phyloP scores from a whole-genome alignment of 2,329 filamentous ascomycete genomes.

The Xylariaceae sp. region DNA sequence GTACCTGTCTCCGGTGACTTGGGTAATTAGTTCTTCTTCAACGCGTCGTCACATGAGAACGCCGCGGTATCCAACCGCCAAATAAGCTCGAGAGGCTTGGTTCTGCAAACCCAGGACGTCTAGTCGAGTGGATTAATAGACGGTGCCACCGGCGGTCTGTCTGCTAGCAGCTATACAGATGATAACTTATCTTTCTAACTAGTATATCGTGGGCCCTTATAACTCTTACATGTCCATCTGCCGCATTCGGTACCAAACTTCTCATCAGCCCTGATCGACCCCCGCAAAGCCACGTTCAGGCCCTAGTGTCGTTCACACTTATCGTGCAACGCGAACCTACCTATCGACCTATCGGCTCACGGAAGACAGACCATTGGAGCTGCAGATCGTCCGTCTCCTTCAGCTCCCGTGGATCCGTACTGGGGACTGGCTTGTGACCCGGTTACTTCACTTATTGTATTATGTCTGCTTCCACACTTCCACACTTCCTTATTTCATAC shows the following conservation, averaged over 20 bases:
- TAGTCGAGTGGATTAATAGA: constrained; percentile 15
- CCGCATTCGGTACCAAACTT: constrained; percentile 25
- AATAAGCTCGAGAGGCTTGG: constrained; percentile 26
- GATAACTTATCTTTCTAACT: not conserved
- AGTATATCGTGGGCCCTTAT: not conserved
- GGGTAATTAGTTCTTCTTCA: constrained; percentile 8
- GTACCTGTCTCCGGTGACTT: constrained; percentile 3
- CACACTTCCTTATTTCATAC: constrained; percentile 8
- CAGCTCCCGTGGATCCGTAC: constrained; percentile 28
- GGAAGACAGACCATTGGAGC: constrained; percentile 18
- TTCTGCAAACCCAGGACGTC: constrained; percentile 15
- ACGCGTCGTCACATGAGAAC: constrained; percentile 7
- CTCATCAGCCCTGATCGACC: constrained; percentile 26
- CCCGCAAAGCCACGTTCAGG: constrained; percentile 30
- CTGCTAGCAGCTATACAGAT: not conserved
- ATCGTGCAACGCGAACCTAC: constrained; percentile 22
- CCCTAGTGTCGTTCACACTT: constrained; percentile 22
- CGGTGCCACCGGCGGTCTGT: constrained; percentile 14
- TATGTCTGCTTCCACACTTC: constrained; percentile 10
- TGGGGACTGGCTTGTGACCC: constrained; percentile 22
- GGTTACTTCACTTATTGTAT: constrained; percentile 25
- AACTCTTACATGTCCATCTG: not conserved
- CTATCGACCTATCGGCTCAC: constrained; percentile 25
- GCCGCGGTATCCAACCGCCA: constrained; percentile 10
- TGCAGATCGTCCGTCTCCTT: constrained; percentile 16